Percentiles rank a stretch among this genome's conserved stretches.
Conservation (phyloP, 2,329 filamentous ascomycete genomes). For the Aureobasidium sp. region DNA sequence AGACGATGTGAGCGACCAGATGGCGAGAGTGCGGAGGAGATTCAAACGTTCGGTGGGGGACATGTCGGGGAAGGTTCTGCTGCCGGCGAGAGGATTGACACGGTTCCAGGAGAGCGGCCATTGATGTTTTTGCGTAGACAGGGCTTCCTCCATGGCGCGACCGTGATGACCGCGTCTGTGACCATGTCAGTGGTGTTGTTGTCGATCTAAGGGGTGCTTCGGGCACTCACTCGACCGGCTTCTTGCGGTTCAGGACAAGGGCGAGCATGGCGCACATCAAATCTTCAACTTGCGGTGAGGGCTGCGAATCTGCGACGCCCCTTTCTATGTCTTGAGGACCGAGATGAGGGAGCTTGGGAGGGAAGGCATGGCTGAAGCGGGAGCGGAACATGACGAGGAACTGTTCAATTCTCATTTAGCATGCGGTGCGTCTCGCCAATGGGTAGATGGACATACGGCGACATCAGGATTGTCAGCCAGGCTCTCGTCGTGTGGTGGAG, state of each 20-base stretch:
- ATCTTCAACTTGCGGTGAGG: conserved; percentile 78
- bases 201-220: background rate
- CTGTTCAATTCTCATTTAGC: conserved; percentile 45
- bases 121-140: conserved; percentile 75
- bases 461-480: conserved; percentile 88
- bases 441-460: conserved; percentile 59
- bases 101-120: conserved; percentile 81
- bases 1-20: conserved; percentile 87
- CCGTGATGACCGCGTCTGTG: conserved; percentile 82
- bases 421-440: conserved; percentile 36
- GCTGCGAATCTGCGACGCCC: conserved; percentile 69
- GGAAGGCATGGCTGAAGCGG: conserved; percentile 84
- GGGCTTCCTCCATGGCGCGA: conserved; percentile 87
- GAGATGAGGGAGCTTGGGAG: conserved; percentile 78
- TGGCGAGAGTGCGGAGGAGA: conserved; percentile 71
- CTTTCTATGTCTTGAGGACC: conserved; percentile 92
- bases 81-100: conserved; percentile 74
- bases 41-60: conserved; percentile 70
- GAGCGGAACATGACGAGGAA: conserved; percentile 98
- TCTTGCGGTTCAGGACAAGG: conserved; percentile 90
- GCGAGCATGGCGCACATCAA: conserved; percentile 84
- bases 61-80: conserved; percentile 76
- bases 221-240: conserved; percentile 79
- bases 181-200: background rate
- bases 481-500: conserved; percentile 83